Conservation (phyloP, 768 basidiomycete species). For the Dacryopinax primogenitus region DNA sequence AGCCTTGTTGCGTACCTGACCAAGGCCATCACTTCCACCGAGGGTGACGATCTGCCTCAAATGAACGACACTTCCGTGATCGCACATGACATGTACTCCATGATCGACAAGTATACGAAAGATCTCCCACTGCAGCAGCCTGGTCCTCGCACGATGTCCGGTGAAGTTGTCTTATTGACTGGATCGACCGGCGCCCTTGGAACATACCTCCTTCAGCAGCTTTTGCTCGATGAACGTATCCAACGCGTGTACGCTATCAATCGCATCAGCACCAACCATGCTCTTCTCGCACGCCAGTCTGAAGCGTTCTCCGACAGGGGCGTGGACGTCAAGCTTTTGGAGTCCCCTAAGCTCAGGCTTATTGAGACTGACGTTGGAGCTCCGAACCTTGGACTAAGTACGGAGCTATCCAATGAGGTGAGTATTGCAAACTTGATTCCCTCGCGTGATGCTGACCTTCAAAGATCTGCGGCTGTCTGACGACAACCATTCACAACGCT, state of each 20-base stretch:
- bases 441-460: background rate
- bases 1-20: constrained; percentile 21
- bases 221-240: background rate
- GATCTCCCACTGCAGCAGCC: constrained; percentile 15
- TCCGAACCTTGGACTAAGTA: constrained; percentile 16
- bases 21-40: constrained; percentile 14
- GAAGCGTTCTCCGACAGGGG: background rate
- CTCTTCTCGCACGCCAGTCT: background rate
- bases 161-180: background rate
- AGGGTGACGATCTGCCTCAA: background rate
- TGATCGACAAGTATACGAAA: constrained; percentile 33
- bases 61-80: constrained; percentile 11
- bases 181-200: background rate
- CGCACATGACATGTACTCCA: constrained; percentile 24
- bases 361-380: background rate
- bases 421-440: constrained; percentile 21
- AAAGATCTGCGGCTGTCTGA: background rate
- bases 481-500: constrained; percentile 19
- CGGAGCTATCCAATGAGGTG: constrained; percentile 20
- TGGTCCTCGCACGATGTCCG: background rate
- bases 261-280: background rate
- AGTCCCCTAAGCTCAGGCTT: background rate
- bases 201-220: background rate
- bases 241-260: background rate
- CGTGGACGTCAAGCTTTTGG: background rate